phyloP scores from a whole-genome alignment of 768 basidiomycete species.

The Kwoniella sp. region DNA sequence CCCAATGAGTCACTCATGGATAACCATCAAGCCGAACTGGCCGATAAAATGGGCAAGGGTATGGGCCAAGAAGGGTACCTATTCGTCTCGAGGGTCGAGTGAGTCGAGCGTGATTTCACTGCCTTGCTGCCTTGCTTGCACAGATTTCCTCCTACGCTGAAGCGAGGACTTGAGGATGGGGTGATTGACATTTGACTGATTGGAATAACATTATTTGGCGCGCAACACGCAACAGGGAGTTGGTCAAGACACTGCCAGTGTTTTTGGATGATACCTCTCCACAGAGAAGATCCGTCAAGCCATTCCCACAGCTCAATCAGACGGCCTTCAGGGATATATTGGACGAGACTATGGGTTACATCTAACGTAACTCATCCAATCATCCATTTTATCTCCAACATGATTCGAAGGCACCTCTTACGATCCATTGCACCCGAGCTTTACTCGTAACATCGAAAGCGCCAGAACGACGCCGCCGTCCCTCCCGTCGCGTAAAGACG shows the following conservation, averaged over 20 bases:
- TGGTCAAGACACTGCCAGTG: slow-evolving; percentile 9
- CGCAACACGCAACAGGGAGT: no score
- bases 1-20: slow-evolving; percentile 87
- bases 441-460: no score
- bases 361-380: neutral
- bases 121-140: no score
- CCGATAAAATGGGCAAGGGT: slow-evolving; percentile 62
- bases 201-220: no score
- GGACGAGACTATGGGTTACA: slow-evolving; percentile 36
- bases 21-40: slow-evolving; percentile 91
- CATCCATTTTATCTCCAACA: no score
- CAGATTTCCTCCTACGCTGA: no score
- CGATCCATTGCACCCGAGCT: neutral
- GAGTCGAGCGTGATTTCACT: no score
- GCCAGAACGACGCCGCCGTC: no score
- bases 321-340: slow-evolving; percentile 26
- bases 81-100: slow-evolving; percentile 38
- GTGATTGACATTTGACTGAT: no score
- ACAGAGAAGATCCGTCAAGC: slow-evolving; percentile 6
- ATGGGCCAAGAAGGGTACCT: slow-evolving; percentile 56
- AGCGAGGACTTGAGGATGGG: no score
- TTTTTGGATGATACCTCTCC: slow-evolving; percentile 3
- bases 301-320: slow-evolving; percentile 24
- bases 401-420: no score
- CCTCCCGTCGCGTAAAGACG: no score